Evolutionary conservation across 1,284 basidiomycete genomes (phyloP).

Genomic region (Fomitopsis pinicola): DNA sequence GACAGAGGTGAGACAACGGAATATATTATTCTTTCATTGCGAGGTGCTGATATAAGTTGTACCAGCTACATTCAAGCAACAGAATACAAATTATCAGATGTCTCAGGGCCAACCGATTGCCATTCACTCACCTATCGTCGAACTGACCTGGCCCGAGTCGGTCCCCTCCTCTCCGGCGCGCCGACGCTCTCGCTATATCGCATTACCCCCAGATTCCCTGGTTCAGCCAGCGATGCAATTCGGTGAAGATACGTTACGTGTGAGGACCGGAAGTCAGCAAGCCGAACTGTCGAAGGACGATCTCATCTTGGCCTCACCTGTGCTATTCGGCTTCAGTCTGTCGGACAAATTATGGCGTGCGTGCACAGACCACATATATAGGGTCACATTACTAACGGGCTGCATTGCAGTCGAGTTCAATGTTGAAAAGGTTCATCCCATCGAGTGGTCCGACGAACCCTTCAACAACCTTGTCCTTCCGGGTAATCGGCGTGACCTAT

Average conservation of each 20-base stretch:
- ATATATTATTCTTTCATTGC: too few relatives aligned
- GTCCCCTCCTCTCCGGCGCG: too few relatives aligned
- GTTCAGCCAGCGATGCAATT: too few relatives aligned
- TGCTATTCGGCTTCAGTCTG: conserved; percentile 57
- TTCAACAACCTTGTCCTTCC: conserved; percentile 57
- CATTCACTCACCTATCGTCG: too few relatives aligned
- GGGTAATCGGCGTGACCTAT: conserved; percentile 43
- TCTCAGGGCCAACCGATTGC: too few relatives aligned
- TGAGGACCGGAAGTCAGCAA: too few relatives aligned
- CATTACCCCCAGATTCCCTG: too few relatives aligned
- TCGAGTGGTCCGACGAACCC: conserved; percentile 56
- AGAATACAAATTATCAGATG: not conserved
- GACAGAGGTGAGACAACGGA: conserved; percentile 35
- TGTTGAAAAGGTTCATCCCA: conserved; percentile 43
- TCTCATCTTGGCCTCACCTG: conserved; percentile 47
- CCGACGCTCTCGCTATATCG: too few relatives aligned
- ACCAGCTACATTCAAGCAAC: not conserved
- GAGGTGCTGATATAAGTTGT: not conserved
- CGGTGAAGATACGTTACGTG: too few relatives aligned
- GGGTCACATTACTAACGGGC: conserved; percentile 16
- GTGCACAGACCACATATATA: too few relatives aligned
- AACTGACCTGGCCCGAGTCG: too few relatives aligned
- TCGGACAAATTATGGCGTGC: conserved; percentile 55
- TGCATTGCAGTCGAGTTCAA: conserved; percentile 46
- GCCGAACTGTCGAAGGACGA: conserved; percentile 39